Evolutionary conservation across 1,284 basidiomycete species (phyloP), one percentile per base, ranked within the genome.

Genomic region (Tylopilus sp.): DNA sequence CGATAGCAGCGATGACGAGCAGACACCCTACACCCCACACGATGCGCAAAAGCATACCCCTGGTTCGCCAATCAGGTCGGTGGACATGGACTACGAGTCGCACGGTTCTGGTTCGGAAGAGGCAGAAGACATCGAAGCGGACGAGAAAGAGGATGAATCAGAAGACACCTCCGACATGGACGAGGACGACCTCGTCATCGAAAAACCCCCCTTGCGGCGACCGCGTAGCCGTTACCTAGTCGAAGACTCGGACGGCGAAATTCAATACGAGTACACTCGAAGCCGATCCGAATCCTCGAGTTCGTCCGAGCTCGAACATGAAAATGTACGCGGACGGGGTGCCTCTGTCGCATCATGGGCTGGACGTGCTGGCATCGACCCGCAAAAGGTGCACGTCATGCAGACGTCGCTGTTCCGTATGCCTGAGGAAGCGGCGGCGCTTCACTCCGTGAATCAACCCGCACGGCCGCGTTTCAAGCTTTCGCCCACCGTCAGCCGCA

Each of bases 301-400:
- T 63, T 44, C 59, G 49, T 47, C 61, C 43, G 37, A 73, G 70
- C 59, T 68, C 66, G 35, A 74, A 70, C 25, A 69, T 68, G 53
- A 56, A 41, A 41, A 15, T 34, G 44, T 31, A 25, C 58, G 30
- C 13, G 46, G 39, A 50, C 58, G 52, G n/a, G 59, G 67, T 38
- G 55, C 65, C 4, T 59, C 55, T 4, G 55, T 69, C 16, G 74
- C 77, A 48, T 78, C 86, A 34, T 85, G 86, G 82, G 78, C 84
- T 6, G 75, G 83, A 49, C 80, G 79, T 45, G 67, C 88, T 30
- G 86, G 87, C 6, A 71, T 91, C 12, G 89, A 94, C 63, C 76
- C 85, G 37, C 86, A 87, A 65, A 88, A 86, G 66, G 80, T 95
- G 73, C 86, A 91, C 59, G 89, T 93, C 48, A 96, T 96, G 93